Conservation (phyloP, 2,329 filamentous ascomycete species). For the Xylaria sp. region DNA sequence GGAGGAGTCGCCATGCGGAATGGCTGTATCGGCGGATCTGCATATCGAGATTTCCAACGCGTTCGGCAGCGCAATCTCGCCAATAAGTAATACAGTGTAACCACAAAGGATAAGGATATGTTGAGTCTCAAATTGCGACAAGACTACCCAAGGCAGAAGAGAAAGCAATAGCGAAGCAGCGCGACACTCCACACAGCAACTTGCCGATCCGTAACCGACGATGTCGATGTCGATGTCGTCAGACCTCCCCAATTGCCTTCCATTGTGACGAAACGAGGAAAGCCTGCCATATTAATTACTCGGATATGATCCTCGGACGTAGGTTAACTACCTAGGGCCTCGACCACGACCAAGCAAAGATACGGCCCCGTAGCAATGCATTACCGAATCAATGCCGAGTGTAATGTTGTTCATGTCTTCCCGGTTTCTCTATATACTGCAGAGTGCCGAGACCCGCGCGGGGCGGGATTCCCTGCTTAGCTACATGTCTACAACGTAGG, state of each 20-base stretch:
- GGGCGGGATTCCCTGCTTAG: conserved; percentile 5
- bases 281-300: background rate
- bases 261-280: no score
- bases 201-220: conserved; percentile 4
- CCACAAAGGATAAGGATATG: background rate
- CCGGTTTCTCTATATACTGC: background rate
- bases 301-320: background rate
- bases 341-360: background rate
- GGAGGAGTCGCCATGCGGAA: conserved; percentile 27
- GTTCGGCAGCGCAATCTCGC: conserved; percentile 14
- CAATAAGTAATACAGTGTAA: background rate
- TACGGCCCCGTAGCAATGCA: background rate
- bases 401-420: background rate
- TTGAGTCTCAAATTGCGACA: conserved; percentile 6
- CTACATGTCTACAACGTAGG: no score
- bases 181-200: background rate
- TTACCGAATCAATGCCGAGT: conserved; percentile 22
- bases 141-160: background rate
- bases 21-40: conserved; percentile 20
- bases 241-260: background rate
- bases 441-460: no score
- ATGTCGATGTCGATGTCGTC: conserved; percentile 17
- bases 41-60: conserved; percentile 26
- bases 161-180: background rate
- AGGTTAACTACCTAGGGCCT: background rate